Evolutionary conservation across 2,329 filamentous ascomycete species (phyloP).

Genomic region (Exophiala sideris): DNA sequence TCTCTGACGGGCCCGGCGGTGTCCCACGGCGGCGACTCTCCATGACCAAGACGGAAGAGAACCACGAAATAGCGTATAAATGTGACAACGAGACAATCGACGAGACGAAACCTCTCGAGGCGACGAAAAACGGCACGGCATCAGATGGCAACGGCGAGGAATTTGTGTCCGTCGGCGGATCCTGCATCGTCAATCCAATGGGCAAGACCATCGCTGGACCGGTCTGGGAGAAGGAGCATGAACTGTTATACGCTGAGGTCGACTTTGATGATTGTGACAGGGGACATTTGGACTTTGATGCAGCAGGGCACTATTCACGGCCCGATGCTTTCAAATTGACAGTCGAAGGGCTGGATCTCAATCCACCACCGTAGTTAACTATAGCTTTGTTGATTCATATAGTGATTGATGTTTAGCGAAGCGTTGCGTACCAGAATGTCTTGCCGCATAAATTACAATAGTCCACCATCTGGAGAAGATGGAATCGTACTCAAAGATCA

Average conservation of each 20-base stretch:
- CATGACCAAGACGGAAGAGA: constrained; percentile 36
- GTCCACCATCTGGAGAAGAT: constrained; percentile 28
- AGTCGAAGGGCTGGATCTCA: constrained; percentile 59
- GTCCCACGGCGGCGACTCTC: constrained; percentile 26
- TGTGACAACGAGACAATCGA: constrained; percentile 26
- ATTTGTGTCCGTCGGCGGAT: constrained; percentile 72
- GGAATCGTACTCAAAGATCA: constrained; percentile 52
- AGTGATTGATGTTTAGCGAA: not conserved
- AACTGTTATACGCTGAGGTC: constrained; percentile 67
- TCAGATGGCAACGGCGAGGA: constrained; percentile 29
- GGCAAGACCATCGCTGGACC: constrained; percentile 79
- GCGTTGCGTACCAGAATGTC: constrained; percentile 13
- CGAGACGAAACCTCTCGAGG: constrained; percentile 9
- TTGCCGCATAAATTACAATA: constrained; percentile 30
- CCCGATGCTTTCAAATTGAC: constrained; percentile 61
- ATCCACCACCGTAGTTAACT: constrained; percentile 50
- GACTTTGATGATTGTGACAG: constrained; percentile 86
- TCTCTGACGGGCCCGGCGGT: too few relatives aligned
- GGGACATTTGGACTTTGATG: constrained; percentile 77
- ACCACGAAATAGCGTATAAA: constrained; percentile 49
- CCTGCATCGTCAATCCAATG: constrained; percentile 73
- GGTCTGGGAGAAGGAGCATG: constrained; percentile 72
- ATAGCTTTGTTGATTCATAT: not conserved
- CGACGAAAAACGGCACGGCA: not conserved
- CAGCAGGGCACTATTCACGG: constrained; percentile 80